Conservation (phyloP, 495 filamentous ascomycete genomes). For the Penicillium parvum region DNA sequence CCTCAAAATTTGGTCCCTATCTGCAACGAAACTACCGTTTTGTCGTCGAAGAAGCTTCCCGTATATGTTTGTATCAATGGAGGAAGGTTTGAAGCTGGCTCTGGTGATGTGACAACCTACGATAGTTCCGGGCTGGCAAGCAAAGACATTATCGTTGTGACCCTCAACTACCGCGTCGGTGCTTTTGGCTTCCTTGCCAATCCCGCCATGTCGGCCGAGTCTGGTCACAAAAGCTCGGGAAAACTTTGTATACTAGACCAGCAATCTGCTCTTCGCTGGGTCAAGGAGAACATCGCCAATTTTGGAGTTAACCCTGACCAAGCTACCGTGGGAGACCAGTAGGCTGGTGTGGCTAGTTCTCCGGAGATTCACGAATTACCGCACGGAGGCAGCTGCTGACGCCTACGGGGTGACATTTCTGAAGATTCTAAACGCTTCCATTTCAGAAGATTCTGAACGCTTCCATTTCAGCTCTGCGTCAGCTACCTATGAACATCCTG, state of each 20-base stretch:
- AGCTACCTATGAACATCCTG: background rate
- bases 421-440: slow-evolving; percentile 2
- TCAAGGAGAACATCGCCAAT: slow-evolving; percentile 41
- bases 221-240: slow-evolving; percentile 29
- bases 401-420: slow-evolving; percentile 9
- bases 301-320: slow-evolving; percentile 41
- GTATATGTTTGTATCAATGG: slow-evolving; percentile 29
- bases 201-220: slow-evolving; percentile 13
- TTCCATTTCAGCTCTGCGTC: background rate
- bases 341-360: slow-evolving; percentile 46
- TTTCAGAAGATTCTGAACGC: slow-evolving; percentile 6
- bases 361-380: slow-evolving; percentile 9
- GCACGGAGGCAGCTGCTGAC: slow-evolving; percentile 10
- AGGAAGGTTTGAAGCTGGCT: slow-evolving; percentile 24
- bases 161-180: slow-evolving; percentile 23
- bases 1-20: slow-evolving; percentile 21
- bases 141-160: slow-evolving; percentile 29
- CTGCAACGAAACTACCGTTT: background rate
- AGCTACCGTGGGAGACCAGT: slow-evolving; percentile 42
- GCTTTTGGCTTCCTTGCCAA: slow-evolving; percentile 29
- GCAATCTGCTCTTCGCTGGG: slow-evolving; percentile 39
- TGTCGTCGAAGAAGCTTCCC: slow-evolving; percentile 9
- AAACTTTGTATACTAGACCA: slow-evolving; percentile 40
- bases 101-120: slow-evolving; percentile 23
- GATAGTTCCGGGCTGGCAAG: slow-evolving; percentile 26